These are phyloP conservation scores for Cordyceps cicadae DNA, from an alignment of 2,329 filamentous ascomycete species.

Conservation along the genomic window DNA sequence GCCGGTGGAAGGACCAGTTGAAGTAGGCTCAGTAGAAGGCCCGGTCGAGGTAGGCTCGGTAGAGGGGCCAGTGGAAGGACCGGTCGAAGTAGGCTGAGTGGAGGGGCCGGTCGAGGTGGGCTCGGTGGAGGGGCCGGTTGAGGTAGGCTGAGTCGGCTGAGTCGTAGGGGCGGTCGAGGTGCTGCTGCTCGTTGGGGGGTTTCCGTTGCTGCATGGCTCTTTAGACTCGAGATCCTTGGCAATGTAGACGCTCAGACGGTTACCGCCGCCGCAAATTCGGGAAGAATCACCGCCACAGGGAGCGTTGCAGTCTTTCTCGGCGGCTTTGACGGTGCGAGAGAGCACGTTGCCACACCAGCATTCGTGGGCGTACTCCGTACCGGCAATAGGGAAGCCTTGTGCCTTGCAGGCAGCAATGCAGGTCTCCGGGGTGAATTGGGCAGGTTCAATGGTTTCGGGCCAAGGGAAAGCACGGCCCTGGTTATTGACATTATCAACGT, in stretches of 20 bases:
- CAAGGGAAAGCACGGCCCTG: slow-evolving; percentile 37
- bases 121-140: slow-evolving; percentile 3
- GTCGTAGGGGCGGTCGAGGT: slow-evolving; percentile 10
- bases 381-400: slow-evolving; percentile 39
- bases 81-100: slow-evolving; percentile 1
- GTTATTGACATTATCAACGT: slow-evolving; percentile 34
- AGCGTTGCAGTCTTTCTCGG: slow-evolving; percentile 36
- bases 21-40: background rate
- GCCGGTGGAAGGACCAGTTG: background rate
- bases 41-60: slow-evolving; percentile 1
- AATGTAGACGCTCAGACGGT: slow-evolving; percentile 37
- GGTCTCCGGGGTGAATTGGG: slow-evolving; percentile 31
- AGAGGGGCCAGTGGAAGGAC: background rate
- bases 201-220: slow-evolving; percentile 37
- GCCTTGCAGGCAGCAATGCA: slow-evolving; percentile 36
- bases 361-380: slow-evolving; percentile 38
- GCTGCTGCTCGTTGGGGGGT: slow-evolving; percentile 20
- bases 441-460: slow-evolving; percentile 28
- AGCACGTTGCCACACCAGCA: slow-evolving; percentile 47
- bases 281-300: slow-evolving; percentile 41
- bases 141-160: background rate
- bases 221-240: slow-evolving; percentile 41
- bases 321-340: slow-evolving; percentile 35
- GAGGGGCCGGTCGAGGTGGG: slow-evolving; percentile 1
- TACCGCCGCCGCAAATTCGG: slow-evolving; percentile 35